Evolutionary conservation across 129 eudicot genomes (phyloP), one percentile per base, ranked within the genome.

Genomic region (Pulicaria dysenterica): DNA sequence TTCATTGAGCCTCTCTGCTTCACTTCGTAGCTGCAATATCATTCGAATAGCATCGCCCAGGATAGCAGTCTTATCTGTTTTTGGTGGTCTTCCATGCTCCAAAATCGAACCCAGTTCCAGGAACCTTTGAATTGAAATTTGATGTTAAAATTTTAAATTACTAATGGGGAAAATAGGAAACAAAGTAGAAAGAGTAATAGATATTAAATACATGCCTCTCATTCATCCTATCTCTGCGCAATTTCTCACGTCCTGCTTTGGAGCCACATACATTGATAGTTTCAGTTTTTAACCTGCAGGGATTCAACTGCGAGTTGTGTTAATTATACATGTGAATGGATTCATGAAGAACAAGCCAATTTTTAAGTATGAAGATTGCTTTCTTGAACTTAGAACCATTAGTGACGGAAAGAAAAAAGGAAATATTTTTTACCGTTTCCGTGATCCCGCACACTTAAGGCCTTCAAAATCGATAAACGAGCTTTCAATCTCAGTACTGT

Each of bases 81-180:
- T 89, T 59, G 92, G 92, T 70, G 92, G 81, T 77, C 86, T 82
- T 63, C 96, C 96, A 72, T 89, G 88, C 83, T 89, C 96, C 77
- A 89, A 74, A 57, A 86, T 47, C 13, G 86, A 89, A 41, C 88
- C 70, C 82, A 89, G 58, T 65, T 89, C 96, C 77, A 89, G 56
- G 51, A 89, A 89, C 86, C 96, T 89, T 50, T 69, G 11, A 65
- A 73, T 47, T 48, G 50, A 78, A 24, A 58, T 64, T 48, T 67
- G 12, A 81, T 42, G 13, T 74, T 47, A 57, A 67, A 67, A 14
- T 38, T 60, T 4, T 24, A 73, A n/a, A 70, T 55, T 0, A 15
- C 39, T 15, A 65, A 4, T 59, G n/a, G 5, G 8, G 11, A n/a
- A 45, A 43, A 39, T 42, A 51, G 5, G 36, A 64, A 55, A 42